Evolutionary conservation across 768 basidiomycete genomes (phyloP), one percentile per base, ranked within the genome.

Genomic region (Leucocoprinus sp.): DNA sequence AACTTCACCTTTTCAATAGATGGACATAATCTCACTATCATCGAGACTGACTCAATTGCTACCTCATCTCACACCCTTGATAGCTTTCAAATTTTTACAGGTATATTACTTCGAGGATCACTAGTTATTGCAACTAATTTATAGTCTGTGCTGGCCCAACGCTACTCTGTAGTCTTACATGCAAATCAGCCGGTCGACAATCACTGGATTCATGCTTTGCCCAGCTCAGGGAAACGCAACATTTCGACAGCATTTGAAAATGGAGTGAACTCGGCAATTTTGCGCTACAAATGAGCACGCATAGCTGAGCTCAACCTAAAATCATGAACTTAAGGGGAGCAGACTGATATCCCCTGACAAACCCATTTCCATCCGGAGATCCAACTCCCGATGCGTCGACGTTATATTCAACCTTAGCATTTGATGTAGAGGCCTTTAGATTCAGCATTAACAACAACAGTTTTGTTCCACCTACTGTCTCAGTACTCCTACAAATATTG

Each of bases 221-320:
- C 62, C 26, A 59, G 59, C 38, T 49, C 62, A 14, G 52, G 52
- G 11, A 48, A 41, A 7, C 38, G 21, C n/a, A 23, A 34, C 17
- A 37, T 53, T 9, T 15, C 48, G 8, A 37, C 39, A 12, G 43
- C 43, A 4, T 65, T 62, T 55, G 55, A 54, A 7, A 59, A 60
- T 26, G 64, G 64, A 18, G 51, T 73, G 17, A 80, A 76, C 55
- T 75, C 71, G 18, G 70, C 64, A 2, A 63, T 72, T 39, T 52
- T 72, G 34, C 62, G 64, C n/a, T 72, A 72, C 51, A 40, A 37
- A 2, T 57, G 31, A 67, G 67, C 6, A 70, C 71, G 5, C 55
- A 55, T 0, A 9, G 49, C 23, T 48, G 47, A 4, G 60, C 4
- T 8, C 31, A 7, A 69, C 9, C 70, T 70, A 0, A 68, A 68